Conservation (phyloP, 73 alveolate genomes). For the Tetrahymena borealis region DNA sequence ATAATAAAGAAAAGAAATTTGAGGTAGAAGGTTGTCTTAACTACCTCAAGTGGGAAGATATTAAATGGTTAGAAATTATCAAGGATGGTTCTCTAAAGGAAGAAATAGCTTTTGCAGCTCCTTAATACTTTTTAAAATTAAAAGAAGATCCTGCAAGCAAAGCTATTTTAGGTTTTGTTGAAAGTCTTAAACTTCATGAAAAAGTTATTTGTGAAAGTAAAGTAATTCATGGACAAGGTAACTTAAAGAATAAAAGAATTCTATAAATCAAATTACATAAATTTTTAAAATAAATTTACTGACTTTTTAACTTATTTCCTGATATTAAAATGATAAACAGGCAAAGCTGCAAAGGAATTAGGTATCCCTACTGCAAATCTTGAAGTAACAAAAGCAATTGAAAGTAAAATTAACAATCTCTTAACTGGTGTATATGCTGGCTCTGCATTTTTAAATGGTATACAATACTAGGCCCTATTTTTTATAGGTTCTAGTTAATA, state of each 20-base stretch:
- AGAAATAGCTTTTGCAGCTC: not conserved
- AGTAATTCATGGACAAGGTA: constrained; percentile 33
- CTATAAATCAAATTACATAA: not conserved
- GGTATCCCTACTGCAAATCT: constrained; percentile 46
- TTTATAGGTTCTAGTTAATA: constrained; percentile 32
- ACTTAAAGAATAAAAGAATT: not conserved
- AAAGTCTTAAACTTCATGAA: not conserved
- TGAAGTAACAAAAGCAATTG: constrained; percentile 22
- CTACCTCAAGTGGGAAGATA: not conserved
- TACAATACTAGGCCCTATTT: constrained; percentile 1
- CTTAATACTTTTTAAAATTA: not conserved
- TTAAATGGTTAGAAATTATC: not conserved
- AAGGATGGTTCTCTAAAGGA: not conserved
- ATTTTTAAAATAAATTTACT: not conserved
- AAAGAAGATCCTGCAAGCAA: not conserved
- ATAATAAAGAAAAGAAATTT: not conserved
- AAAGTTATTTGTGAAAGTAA: not conserved
- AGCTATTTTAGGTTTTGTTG: not conserved
- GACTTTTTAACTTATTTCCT: no score
- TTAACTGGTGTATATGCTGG: constrained; percentile 42
- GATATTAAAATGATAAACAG: not conserved
- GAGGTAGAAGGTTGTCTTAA: not conserved
- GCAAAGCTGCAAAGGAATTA: constrained; percentile 26
- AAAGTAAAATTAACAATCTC: not conserved
- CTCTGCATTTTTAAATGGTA: not conserved